A percentile compares a stretch with the other conserved stretches of the same genome.
Conservation (phyloP, 306 rosid genomes). For the Cajanus cajan region DNA sequence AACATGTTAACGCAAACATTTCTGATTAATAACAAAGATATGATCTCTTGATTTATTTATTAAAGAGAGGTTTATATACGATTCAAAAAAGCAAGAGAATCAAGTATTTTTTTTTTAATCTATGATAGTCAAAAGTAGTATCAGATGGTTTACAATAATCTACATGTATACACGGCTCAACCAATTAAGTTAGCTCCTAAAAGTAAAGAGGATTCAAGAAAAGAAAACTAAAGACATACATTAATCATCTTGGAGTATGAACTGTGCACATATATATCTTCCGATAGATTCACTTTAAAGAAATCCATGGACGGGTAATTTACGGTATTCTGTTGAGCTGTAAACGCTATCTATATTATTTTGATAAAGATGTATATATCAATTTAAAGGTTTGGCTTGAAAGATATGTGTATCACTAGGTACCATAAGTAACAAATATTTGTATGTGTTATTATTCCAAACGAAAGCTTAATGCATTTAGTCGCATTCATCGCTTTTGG, state of each 20-base stretch:
- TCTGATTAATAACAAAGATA: not conserved
- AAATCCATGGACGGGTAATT: not conserved
- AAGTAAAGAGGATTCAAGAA: not conserved
- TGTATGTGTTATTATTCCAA: constrained; percentile 20
- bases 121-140: no score
- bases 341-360: not conserved
- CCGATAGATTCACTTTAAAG: not conserved
- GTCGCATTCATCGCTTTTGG: constrained; percentile 27
- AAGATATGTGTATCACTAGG: not conserved
- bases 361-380: not conserved
- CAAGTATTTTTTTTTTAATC: not conserved
- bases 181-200: no score
- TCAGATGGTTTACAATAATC: no score
- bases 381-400: not conserved
- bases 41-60: not conserved
- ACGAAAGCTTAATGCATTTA: constrained; percentile 1
- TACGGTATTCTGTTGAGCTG: constrained; percentile 6
- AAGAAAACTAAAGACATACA: not conserved
- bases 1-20: not conserved
- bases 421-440: not conserved
- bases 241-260: not conserved
- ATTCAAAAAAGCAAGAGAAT: not conserved
- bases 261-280: not conserved
- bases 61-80: not conserved
- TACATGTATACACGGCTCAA: no score